Percentiles rank a stretch among this genome's conserved stretches.
phyloP scores from a whole-genome alignment of 352 stramenopile genomes.

The Globisporangium canariense region DNA sequence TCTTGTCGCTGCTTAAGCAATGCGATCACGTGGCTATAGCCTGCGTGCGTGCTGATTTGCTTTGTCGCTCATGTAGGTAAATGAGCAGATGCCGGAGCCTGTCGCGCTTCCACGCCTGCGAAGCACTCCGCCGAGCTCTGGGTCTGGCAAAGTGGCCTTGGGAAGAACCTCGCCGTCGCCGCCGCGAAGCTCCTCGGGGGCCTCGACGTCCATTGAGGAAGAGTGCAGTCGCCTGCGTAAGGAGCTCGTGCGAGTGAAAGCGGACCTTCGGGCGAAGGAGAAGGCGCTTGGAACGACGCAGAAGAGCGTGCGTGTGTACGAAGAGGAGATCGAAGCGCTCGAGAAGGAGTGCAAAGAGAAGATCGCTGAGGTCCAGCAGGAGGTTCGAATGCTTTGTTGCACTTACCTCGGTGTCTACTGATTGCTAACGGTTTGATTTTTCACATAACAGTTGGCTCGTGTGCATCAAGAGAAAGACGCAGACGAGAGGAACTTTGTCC shows the following conservation, averaged over 20 bases:
- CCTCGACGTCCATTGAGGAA: conserved; percentile 18
- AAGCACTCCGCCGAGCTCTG: conserved; percentile 25
- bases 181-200: conserved; percentile 13
- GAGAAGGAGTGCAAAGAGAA: conserved; percentile 73
- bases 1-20: not conserved
- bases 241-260: conserved; percentile 46
- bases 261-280: conserved; percentile 59
- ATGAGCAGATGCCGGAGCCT: not conserved
- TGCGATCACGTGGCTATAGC: not conserved
- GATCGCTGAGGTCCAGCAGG: conserved; percentile 54
- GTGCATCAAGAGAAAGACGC: conserved; percentile 59
- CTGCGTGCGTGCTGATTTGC: not conserved
- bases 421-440: not conserved
- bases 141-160: conserved; percentile 26
- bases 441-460: conserved; percentile 27
- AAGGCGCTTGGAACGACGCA: conserved; percentile 52
- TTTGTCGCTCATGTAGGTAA: not conserved
- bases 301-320: conserved; percentile 57
- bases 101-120: not conserved
- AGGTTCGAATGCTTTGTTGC: conserved; percentile 24
- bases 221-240: conserved; percentile 42
- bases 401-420: not conserved
- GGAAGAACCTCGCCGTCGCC: conserved; percentile 24
- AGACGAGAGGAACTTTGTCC: conserved; percentile 71
- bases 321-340: conserved; percentile 76